phyloP scores from a whole-genome alignment of 176 grass and related monocot genomes.

The Lolium rigidum region DNA sequence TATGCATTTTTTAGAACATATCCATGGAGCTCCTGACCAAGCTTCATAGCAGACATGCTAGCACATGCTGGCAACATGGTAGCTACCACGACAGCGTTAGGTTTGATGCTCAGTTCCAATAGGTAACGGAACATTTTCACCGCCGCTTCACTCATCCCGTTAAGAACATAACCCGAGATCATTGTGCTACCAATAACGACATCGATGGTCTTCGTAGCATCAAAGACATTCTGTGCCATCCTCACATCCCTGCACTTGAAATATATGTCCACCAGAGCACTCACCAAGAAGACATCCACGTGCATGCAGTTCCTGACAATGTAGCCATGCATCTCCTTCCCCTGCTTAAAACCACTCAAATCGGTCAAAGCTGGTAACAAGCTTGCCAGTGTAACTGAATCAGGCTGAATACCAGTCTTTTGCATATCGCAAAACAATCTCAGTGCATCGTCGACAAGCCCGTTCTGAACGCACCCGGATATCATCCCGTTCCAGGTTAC shows the following conservation, averaged over 20 bases:
- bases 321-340: constrained; percentile 78
- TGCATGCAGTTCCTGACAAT: constrained; percentile 61
- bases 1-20: constrained; percentile 77
- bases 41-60: constrained; percentile 56
- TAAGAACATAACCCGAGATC: constrained; percentile 87
- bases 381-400: constrained; percentile 74
- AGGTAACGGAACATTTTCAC: constrained; percentile 64
- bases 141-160: constrained; percentile 66
- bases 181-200: constrained; percentile 80
- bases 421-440: constrained; percentile 72
- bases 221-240: constrained; percentile 77
- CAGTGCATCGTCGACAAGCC: constrained; percentile 63
- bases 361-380: constrained; percentile 74
- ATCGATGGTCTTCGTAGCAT: constrained; percentile 60
- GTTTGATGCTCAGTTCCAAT: constrained; percentile 59
- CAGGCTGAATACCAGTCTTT: constrained; percentile 53
- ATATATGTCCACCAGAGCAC: constrained; percentile 86
- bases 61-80: constrained; percentile 75
- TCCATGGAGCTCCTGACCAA: constrained; percentile 78
- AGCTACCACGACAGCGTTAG: constrained; percentile 73
- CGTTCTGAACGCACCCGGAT: constrained; percentile 78
- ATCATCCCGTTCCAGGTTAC: constrained; percentile 90
- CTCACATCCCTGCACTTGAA: constrained; percentile 75
- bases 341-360: constrained; percentile 59
- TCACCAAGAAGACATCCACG: constrained; percentile 85